Evolutionary conservation across 257 asterid genomes (phyloP).

Genomic region (Osmanthus fragrans): DNA sequence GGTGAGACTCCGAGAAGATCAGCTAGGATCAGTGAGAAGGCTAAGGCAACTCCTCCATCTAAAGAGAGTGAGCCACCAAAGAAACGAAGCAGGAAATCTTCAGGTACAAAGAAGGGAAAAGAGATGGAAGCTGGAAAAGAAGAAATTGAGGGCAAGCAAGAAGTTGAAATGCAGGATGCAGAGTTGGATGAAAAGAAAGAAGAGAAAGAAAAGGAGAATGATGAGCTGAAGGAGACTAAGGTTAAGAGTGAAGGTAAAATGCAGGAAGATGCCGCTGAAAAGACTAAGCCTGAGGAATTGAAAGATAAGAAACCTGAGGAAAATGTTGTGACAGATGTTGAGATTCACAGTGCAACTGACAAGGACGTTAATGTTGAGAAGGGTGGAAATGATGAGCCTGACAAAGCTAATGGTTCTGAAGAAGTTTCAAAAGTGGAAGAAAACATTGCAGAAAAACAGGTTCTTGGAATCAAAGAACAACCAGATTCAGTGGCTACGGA

Average conservation of each 20-base stretch:
- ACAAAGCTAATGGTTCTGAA: constrained; percentile 18
- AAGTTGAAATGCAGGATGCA: constrained; percentile 15
- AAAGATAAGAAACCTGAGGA: constrained; percentile 10
- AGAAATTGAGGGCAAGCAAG: constrained; percentile 35
- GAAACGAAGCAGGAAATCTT: constrained; percentile 39
- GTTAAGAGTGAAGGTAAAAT: constrained; percentile 11
- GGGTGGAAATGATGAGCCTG: constrained; percentile 18
- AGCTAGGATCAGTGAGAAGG: constrained; percentile 50
- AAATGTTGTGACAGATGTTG: constrained; percentile 10
- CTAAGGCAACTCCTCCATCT: constrained; percentile 32
- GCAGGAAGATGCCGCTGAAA: constrained; percentile 22
- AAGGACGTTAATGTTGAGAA: constrained; percentile 10
- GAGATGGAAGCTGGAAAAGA: constrained; percentile 28
- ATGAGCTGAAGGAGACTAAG: constrained; percentile 3
- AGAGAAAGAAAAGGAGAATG: not conserved
- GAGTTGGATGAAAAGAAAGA: not conserved
- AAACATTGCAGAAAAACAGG: not conserved
- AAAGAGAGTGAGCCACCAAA: constrained; percentile 35
- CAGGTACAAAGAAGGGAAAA: constrained; percentile 37
- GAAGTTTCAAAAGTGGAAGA: constrained; percentile 3
- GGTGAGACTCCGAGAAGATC: constrained; percentile 61
- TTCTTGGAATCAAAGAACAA: not conserved
- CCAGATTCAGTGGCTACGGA: not conserved
- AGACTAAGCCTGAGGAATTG: constrained; percentile 2
- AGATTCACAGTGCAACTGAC: not conserved